A percentile compares a stretch with the other conserved stretches of the same genome.
phyloP scores from a whole-genome alignment of 306 rosid genomes.

The Acacia acuminata region DNA sequence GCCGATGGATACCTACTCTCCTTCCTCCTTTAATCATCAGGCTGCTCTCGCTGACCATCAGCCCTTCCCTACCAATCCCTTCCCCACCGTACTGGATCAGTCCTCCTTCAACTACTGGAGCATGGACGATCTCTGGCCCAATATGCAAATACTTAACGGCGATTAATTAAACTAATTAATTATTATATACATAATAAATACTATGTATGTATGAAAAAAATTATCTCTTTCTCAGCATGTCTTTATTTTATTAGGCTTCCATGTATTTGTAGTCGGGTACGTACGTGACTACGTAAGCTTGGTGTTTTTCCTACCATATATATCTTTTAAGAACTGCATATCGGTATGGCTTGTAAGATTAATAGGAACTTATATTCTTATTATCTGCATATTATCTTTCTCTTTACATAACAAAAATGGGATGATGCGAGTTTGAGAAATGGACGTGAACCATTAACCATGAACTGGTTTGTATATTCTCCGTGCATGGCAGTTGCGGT shows the following conservation, averaged over 20 bases:
- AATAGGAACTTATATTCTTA: conserved; percentile 29
- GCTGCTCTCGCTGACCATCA: conserved; percentile 36
- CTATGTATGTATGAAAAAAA: not conserved
- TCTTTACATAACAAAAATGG: not conserved
- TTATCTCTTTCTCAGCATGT: conserved; percentile 21
- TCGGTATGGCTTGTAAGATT: conserved; percentile 43
- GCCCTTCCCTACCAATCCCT: conserved; percentile 34
- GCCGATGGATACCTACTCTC: conserved; percentile 50
- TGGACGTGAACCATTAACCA: conserved; percentile 2
- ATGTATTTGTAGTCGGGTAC: conserved; percentile 30
- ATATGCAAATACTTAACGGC: conserved; percentile 74
- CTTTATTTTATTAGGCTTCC: conserved; percentile 35
- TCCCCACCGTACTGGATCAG: conserved; percentile 35
- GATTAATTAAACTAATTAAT: conserved; percentile 26
- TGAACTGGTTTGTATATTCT: conserved; percentile 31
- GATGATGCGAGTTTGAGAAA: conserved; percentile 28
- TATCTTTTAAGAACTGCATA: conserved; percentile 4
- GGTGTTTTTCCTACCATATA: conserved; percentile 16
- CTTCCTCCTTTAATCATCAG: conserved; percentile 40
- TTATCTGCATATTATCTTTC: not conserved
- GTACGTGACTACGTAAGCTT: conserved; percentile 20
- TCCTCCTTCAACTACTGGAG: conserved; percentile 61
- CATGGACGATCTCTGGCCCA: conserved; percentile 94
- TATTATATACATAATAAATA: not conserved
- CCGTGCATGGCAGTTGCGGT: conserved; percentile 6